These are phyloP conservation scores for Teratosphaeria zuluensis DNA, from an alignment of 2,329 filamentous ascomycete genomes.

Conservation along the genomic window DNA sequence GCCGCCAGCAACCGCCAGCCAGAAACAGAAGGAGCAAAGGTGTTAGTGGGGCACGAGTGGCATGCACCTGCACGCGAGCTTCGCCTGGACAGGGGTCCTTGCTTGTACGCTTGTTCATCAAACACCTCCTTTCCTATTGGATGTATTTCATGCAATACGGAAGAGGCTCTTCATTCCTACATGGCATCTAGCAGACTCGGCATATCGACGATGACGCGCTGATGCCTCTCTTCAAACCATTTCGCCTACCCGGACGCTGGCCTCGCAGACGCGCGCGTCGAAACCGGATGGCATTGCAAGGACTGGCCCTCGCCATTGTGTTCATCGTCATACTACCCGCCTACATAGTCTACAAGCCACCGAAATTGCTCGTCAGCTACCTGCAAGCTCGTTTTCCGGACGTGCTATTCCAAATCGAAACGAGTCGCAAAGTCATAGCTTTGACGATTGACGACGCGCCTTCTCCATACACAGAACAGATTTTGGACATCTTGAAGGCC, in stretches of 20 bases:
- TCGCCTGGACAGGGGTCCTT: background rate
- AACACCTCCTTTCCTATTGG: background rate
- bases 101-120: background rate
- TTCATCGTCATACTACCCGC: slow-evolving; percentile 33
- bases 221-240: slow-evolving; percentile 24
- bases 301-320: slow-evolving; percentile 13
- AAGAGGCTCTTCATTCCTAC: no score
- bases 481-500: slow-evolving; percentile 55
- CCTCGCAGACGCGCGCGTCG: slow-evolving; percentile 20
- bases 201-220: slow-evolving; percentile 5
- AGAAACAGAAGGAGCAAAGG: background rate
- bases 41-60: background rate
- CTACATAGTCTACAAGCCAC: slow-evolving; percentile 75
- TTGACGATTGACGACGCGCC: slow-evolving; percentile 84
- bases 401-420: slow-evolving; percentile 63
- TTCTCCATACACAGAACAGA: slow-evolving; percentile 59
- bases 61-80: background rate
- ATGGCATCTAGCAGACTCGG: background rate
- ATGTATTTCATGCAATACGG: background rate
- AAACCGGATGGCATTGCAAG: slow-evolving; percentile 22
- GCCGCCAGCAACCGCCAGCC: background rate
- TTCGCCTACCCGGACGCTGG: slow-evolving; percentile 25
- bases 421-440: slow-evolving; percentile 57
- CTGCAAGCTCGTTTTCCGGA: slow-evolving; percentile 65
- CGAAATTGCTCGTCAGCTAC: slow-evolving; percentile 58